Base-by-base conservation (phyloP, 2,329 filamentous ascomycete genomes). In the Epichloe bromicola region DNA sequence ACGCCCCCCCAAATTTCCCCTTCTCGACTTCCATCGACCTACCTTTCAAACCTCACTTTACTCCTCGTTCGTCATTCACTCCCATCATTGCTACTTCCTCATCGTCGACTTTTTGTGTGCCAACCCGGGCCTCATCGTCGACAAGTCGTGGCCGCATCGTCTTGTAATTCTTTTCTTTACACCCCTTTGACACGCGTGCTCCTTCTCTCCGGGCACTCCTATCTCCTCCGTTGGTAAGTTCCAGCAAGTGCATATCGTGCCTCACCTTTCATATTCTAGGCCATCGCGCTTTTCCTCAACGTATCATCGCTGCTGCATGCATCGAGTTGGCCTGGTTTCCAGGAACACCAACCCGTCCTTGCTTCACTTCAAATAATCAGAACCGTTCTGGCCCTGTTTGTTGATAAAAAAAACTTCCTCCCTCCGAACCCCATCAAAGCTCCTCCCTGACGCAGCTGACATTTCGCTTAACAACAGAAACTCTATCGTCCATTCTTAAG, bases 51-150 rank as follows among this genome's bases (percentile, higher is more conserved):
- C 36, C 53, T 55, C 54, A 56, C 53, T 56, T 56, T 53, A 56
- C 56, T 55, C 56, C 52, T 49, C 49, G 53, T 57, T 53, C 53
- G 50, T 54, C 51, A 48, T 50, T 51, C 51, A 48, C 54, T 59
- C 55, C 59, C 63, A 62, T 66, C 66, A 66, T 67, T 65, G 64
- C 63, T 65, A 65, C 63, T 67, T 65, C 64, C 62, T 59, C 56
- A 59, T 60, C 58, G 58, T 49, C 51, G 48, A 46, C 51, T 38
- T 46, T 26, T 39, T 51, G 43, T 51, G 50, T 48, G 44, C 55
- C 51, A 41, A 39, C 43, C 41, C 33, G 46, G 55, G 54, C 54
- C 34, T 52, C 36, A 14, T 48, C 36, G 53, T 54, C 48, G 54
- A 54, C 44, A 50, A 23, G 49, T 55, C 46, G 51, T 55, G 59